Evolutionary conservation across 2,329 filamentous ascomycete genomes (phyloP).

Genomic region (Ophiostoma sp.): DNA sequence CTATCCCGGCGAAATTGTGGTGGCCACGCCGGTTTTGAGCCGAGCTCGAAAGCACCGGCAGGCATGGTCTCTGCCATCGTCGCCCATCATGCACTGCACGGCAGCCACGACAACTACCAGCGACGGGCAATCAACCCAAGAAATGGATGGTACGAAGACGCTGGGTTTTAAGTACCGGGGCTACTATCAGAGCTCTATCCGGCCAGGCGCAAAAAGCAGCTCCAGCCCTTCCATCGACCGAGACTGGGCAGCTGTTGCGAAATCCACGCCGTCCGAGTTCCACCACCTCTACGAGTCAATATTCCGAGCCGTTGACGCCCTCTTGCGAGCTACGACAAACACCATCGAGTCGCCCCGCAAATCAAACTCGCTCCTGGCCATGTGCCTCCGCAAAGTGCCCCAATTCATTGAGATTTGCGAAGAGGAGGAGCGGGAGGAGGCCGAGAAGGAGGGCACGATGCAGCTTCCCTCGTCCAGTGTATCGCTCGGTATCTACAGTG

Average conservation of each 20-base stretch:
- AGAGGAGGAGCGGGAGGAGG: slow-evolving; percentile 42
- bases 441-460: slow-evolving; percentile 41
- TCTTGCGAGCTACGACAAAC: slow-evolving; percentile 45
- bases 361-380: slow-evolving; percentile 47
- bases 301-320: slow-evolving; percentile 46
- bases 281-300: slow-evolving; percentile 48
- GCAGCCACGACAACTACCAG: neutral
- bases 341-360: neutral
- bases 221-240: slow-evolving; percentile 36
- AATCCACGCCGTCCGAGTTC: slow-evolving; percentile 34
- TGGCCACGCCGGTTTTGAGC: slow-evolving; percentile 39
- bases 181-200: slow-evolving; percentile 15
- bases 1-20: slow-evolving; percentile 32
- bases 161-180: slow-evolving; percentile 6
- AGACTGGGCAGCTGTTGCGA: slow-evolving; percentile 41
- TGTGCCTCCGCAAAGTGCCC: slow-evolving; percentile 52
- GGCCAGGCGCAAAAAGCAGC: neutral
- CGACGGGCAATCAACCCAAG: neutral
- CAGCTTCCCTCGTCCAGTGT: slow-evolving; percentile 41
- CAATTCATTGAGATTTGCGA: slow-evolving; percentile 50
- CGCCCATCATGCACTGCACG: slow-evolving; percentile 30
- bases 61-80: slow-evolving; percentile 31
- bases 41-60: slow-evolving; percentile 34
- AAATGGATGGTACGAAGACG: neutral
- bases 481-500: slow-evolving; percentile 49